phyloP scores from a whole-genome alignment of 306 rosid species.

The Erythrophleum fordii region DNA sequence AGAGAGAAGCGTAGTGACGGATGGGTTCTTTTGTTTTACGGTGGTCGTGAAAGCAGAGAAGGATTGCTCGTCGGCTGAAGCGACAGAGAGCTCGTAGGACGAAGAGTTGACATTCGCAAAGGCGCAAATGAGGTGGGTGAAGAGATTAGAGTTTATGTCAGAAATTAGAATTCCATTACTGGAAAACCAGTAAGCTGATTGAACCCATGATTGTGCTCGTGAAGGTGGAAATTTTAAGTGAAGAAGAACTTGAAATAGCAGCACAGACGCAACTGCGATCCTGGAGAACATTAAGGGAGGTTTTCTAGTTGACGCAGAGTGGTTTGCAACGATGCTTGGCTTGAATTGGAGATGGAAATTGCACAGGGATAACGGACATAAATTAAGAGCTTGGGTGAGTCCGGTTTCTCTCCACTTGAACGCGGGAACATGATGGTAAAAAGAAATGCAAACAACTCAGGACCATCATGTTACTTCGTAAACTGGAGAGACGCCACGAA shows the following conservation, averaged over 20 bases:
- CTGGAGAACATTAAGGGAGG: background rate
- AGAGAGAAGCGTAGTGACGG: constrained; percentile 38
- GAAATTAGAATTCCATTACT: constrained; percentile 10
- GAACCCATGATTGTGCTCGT: constrained; percentile 43
- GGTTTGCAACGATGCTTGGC: background rate
- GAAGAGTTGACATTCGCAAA: constrained; percentile 42
- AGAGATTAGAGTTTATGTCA: constrained; percentile 44
- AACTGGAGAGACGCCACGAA: no score
- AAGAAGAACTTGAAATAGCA: background rate
- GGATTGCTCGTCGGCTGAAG: background rate
- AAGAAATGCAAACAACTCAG: no score
- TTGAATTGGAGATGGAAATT: background rate
- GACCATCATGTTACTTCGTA: no score
- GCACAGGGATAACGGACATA: background rate
- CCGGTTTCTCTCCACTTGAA: no score
- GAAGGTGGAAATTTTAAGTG: background rate
- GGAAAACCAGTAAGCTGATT: constrained; percentile 41
- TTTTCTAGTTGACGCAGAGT: background rate
- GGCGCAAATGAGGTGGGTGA: constrained; percentile 45
- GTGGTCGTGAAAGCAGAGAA: constrained; percentile 43
- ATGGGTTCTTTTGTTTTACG: constrained; percentile 38
- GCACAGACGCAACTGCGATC: background rate
- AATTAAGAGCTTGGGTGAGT: no score
- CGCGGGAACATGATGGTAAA: no score
- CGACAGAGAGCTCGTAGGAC: constrained; percentile 38